Evolutionary conservation across 78 protist genomes (phyloP).

Genomic region (Dictyostelium capitatum): DNA sequence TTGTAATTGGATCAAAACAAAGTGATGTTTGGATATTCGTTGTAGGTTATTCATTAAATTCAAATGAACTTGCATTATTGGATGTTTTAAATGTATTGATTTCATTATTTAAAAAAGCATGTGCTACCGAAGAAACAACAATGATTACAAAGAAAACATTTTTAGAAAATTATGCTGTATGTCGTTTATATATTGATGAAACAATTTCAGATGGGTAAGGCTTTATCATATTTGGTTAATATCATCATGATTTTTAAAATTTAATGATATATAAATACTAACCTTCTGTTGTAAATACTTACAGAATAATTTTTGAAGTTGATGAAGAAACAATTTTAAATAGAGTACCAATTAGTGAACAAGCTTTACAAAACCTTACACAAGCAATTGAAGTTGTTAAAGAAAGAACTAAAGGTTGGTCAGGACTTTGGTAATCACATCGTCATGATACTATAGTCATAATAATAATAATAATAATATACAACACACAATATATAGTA

Average conservation of each 20-base stretch:
- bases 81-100: constrained; percentile 38
- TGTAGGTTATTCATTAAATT: constrained; percentile 4
- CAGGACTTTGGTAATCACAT: too few species aligned
- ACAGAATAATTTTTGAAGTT: constrained; percentile 47
- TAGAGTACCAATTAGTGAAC: constrained; percentile 41
- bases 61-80: constrained; percentile 43
- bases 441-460: too few species aligned
- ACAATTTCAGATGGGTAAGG: constrained; percentile 55
- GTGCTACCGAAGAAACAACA: constrained; percentile 21
- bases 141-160: constrained; percentile 32
- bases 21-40: constrained; percentile 45
- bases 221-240: background rate
- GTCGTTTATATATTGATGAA: constrained; percentile 41
- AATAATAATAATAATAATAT: too few species aligned
- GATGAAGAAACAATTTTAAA: constrained; percentile 56
- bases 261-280: too few species aligned
- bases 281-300: background rate
- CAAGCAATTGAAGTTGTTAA: constrained; percentile 51
- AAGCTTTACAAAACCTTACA: background rate
- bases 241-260: background rate
- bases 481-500: too few species aligned
- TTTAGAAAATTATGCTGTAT: constrained; percentile 7
- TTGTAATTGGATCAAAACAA: constrained; percentile 50
- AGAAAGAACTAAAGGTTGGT: constrained; percentile 18
- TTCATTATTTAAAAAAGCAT: constrained; percentile 17